phyloP scores from a whole-genome alignment of 2,329 filamentous ascomycete genomes.

The Fusarium illudens region DNA sequence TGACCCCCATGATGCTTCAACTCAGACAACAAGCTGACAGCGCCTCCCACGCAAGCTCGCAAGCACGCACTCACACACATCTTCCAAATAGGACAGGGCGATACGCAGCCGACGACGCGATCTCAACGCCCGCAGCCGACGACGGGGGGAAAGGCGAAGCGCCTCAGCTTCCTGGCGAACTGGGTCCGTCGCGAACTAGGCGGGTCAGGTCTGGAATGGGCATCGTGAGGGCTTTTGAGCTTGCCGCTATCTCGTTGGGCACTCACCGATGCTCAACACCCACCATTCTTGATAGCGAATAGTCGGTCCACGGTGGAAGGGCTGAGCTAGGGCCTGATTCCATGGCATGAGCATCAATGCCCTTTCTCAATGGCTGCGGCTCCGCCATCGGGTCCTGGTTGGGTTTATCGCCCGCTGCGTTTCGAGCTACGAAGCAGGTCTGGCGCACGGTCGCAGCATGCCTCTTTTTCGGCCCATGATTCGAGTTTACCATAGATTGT shows the following conservation, averaged over 20 bases:
- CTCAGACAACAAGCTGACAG: constrained; percentile 2
- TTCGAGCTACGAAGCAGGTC: constrained; percentile 1
- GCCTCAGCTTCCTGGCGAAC: neutral
- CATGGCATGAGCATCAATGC: neutral
- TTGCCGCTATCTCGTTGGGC: constrained; percentile 24
- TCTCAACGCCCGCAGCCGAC: neutral
- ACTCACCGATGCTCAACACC: constrained; percentile 21
- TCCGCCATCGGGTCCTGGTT: constrained; percentile 13
- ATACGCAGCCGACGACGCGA: neutral
- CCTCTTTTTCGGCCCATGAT: neutral
- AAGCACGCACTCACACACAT: neutral
- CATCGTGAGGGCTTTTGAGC: constrained; percentile 8
- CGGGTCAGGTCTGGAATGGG: constrained; percentile 8
- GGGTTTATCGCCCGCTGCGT: neutral
- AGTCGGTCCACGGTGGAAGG: neutral
- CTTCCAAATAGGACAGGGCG: neutral
- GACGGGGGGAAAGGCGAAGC: neutral
- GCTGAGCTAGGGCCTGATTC: neutral
- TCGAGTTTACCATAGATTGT: constrained; percentile 18
- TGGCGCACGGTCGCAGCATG: constrained; percentile 16
- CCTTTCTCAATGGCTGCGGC: constrained; percentile 23
- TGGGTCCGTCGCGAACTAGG: neutral
- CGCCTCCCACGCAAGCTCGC: neutral
- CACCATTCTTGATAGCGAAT: constrained; percentile 27
- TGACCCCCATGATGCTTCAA: neutral